Evolutionary conservation across 1,139 yeast genomes (phyloP).

Genomic region (Candida sp.): DNA sequence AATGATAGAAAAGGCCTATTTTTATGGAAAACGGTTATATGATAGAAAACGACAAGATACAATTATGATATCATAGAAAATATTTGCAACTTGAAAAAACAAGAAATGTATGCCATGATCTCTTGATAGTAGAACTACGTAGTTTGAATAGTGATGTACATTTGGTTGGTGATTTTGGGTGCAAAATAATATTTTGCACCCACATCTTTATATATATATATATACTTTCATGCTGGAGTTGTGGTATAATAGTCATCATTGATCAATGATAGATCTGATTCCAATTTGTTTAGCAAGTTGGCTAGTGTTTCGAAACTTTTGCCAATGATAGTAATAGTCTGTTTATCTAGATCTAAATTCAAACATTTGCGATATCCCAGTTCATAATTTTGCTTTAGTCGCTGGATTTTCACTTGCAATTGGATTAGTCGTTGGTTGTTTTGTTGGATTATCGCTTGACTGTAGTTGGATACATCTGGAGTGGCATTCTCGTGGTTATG

Average conservation of each 20-base stretch:
- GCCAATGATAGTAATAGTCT: background rate
- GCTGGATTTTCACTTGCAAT: background rate
- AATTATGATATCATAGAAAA: too few species aligned
- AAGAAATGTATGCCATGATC: too few species aligned
- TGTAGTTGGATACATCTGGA: background rate
- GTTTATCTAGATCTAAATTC: background rate
- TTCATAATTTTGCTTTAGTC: background rate
- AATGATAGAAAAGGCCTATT: too few species aligned
- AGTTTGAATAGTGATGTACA: too few species aligned
- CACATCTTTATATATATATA: background rate
- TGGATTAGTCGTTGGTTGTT: background rate
- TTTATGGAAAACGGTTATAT: too few species aligned
- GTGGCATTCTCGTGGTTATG: background rate
- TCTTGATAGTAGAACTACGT: too few species aligned
- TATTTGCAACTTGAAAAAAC: too few species aligned
- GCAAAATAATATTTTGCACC: too few species aligned
- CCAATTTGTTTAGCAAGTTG: constrained; percentile 7
- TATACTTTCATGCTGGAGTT: background rate
- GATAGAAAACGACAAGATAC: too few species aligned
- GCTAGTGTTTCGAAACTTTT: background rate
- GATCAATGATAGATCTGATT: constrained; percentile 7
- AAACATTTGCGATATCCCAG: background rate
- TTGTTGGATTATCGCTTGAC: background rate
- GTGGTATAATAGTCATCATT: constrained; percentile 5
- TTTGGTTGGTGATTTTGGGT: too few species aligned